Percentiles rank a stretch among this genome's conserved stretches.
Evolutionary conservation across 176 grass and related monocot genomes (phyloP).

Genomic region (Cocos nucifera): DNA sequence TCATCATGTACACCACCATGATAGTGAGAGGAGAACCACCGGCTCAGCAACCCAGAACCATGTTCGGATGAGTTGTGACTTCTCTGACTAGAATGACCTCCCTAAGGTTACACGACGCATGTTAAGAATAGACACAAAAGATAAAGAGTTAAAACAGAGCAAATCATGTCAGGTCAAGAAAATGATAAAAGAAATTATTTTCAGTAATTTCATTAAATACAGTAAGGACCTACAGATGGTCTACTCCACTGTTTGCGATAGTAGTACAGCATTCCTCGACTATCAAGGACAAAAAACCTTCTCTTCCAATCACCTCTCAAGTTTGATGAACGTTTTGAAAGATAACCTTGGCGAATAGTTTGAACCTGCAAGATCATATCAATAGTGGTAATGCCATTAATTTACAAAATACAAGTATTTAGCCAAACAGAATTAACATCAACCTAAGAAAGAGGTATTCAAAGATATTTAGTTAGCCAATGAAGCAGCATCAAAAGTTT

Average conservation of each 20-base stretch:
- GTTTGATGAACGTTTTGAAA: conserved; percentile 96
- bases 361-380: conserved; percentile 65
- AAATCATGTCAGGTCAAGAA: neutral
- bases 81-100: conserved; percentile 68
- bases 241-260: conserved; percentile 85
- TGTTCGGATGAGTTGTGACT: conserved; percentile 56
- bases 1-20: conserved; percentile 92
- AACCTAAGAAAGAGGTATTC: too few relatives aligned
- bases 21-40: conserved; percentile 99
- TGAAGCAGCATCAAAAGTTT: too few relatives aligned
- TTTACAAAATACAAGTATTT: too few relatives aligned
- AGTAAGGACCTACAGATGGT: conserved; percentile 60
- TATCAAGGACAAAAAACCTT: conserved; percentile 98
- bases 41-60: conserved; percentile 82
- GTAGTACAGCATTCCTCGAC: conserved; percentile 93
- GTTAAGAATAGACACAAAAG: neutral
- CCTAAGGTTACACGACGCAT: conserved; percentile 31
- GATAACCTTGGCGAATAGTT: conserved; percentile 97
- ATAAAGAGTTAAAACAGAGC: conserved; percentile 2
- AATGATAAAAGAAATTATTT: too few relatives aligned
- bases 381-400: too few relatives aligned
- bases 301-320: conserved; percentile 99
- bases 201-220: too few relatives aligned
- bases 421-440: too few relatives aligned
- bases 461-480: too few relatives aligned